Percentiles rank a stretch among this genome's conserved stretches.
Conservation (phyloP, 2,329 filamentous ascomycete species). For the Aureobasidium sp. region DNA sequence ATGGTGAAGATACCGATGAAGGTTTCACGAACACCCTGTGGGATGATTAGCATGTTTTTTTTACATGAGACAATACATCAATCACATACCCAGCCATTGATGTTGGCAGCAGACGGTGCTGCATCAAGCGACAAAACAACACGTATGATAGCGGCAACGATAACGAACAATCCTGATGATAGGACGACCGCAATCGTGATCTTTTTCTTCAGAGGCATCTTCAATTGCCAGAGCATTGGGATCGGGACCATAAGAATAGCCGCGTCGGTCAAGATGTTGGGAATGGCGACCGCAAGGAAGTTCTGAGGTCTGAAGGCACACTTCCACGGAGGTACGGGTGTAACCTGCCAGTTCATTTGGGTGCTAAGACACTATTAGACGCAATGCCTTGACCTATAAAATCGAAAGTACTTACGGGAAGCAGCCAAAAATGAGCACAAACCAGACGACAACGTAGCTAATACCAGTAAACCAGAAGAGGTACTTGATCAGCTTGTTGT, state of each 20-base stretch:
- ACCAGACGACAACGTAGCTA: constrained; percentile 28
- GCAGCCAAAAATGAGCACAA: constrained; percentile 26
- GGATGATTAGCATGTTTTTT: neutral
- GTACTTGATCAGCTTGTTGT: constrained; percentile 27
- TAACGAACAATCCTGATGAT: constrained; percentile 31
- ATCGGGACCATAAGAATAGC: constrained; percentile 29
- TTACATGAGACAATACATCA: neutral
- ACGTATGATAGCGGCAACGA: constrained; percentile 30
- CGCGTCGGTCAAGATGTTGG: constrained; percentile 30
- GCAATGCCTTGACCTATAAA: neutral
- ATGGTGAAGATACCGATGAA: constrained; percentile 32
- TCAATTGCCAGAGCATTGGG: constrained; percentile 30
- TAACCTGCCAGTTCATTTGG: constrained; percentile 26
- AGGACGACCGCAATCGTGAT: constrained; percentile 29
- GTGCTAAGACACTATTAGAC: constrained; percentile 3
- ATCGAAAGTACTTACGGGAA: constrained; percentile 17
- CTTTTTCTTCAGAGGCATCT: constrained; percentile 27
- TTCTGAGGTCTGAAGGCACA: constrained; percentile 28
- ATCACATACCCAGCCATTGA: constrained; percentile 29
- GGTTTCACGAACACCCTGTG: constrained; percentile 29
- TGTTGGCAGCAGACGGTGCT: constrained; percentile 27
- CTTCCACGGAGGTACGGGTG: constrained; percentile 22
- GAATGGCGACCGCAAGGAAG: constrained; percentile 25
- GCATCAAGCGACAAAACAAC: constrained; percentile 27
- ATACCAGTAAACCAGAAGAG: constrained; percentile 23